Conservation (phyloP, 345 rosid genomes). For the Gossypium longicalyx region DNA sequence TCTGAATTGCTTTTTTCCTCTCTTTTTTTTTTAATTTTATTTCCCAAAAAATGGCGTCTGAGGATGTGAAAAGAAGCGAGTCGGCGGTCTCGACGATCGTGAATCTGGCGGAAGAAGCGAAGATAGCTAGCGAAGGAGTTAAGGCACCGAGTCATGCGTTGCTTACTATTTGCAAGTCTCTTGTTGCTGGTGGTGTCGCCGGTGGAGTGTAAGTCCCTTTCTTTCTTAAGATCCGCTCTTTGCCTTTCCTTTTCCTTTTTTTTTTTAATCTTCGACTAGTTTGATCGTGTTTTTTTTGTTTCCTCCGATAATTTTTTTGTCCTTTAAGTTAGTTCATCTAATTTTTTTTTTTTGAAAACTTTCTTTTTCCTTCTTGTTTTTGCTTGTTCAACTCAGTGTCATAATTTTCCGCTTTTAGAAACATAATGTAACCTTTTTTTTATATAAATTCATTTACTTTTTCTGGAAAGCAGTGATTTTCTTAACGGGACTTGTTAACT, state of each 20-base stretch:
- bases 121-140: constrained; percentile 59
- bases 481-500: background rate
- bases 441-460: background rate
- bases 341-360: background rate
- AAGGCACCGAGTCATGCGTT: constrained; percentile 59
- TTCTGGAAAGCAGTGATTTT: background rate
- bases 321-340: background rate
- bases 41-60: constrained; percentile 54
- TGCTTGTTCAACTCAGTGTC: background rate
- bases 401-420: background rate
- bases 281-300: background rate
- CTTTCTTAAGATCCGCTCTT: background rate
- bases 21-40: background rate
- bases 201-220: constrained; percentile 65
- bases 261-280: background rate
- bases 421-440: background rate
- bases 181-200: constrained; percentile 72
- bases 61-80: constrained; percentile 68
- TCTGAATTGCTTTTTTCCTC: background rate
- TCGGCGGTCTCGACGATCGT: constrained; percentile 63
- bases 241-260: background rate
- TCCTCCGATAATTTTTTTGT: background rate
- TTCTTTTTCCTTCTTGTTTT: background rate
- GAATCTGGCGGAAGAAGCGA: constrained; percentile 75
- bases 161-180: constrained; percentile 60